Percentiles rank a stretch among this genome's conserved stretches.
phyloP scores from a whole-genome alignment of 108 stramenopile genomes.

The Skeletonema grethae region DNA sequence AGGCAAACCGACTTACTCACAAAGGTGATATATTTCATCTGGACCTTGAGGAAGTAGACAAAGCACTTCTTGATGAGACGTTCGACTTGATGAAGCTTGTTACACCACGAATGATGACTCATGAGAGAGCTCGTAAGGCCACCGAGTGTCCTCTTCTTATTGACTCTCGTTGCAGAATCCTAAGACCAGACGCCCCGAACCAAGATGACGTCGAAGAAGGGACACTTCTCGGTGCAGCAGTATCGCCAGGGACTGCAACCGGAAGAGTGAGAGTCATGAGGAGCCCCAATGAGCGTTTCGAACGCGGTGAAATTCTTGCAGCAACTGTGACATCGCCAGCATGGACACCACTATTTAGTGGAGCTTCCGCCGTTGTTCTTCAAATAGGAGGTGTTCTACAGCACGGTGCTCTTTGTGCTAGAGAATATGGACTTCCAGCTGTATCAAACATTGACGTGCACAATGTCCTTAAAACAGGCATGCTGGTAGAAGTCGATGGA shows the following conservation, averaged over 20 bases:
- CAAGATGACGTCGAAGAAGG: constrained; percentile 7
- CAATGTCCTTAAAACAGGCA: constrained; percentile 21
- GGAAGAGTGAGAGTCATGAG: constrained; percentile 22
- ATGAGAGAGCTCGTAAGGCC: constrained; percentile 23
- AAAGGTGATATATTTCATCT: constrained; percentile 36
- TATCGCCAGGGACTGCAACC: constrained; percentile 25
- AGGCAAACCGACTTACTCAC: constrained; percentile 6
- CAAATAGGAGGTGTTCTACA: constrained; percentile 34
- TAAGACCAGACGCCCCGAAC: constrained; percentile 20
- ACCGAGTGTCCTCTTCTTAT: constrained; percentile 32
- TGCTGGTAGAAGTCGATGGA: constrained; percentile 34
- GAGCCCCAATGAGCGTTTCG: constrained; percentile 19
- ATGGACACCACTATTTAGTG: constrained; percentile 35
- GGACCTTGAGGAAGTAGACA: constrained; percentile 23
- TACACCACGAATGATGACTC: constrained; percentile 10
- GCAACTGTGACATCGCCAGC: constrained; percentile 23
- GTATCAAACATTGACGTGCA: constrained; percentile 27
- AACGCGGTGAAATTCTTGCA: constrained; percentile 27
- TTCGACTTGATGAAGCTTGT: constrained; percentile 20
- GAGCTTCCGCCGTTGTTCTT: constrained; percentile 22
- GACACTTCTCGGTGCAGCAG: constrained; percentile 15
- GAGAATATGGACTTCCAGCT: constrained; percentile 30
- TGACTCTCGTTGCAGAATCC: constrained; percentile 32
- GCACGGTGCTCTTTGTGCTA: constrained; percentile 36
- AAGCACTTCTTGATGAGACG: constrained; percentile 4